Evolutionary conservation across 768 basidiomycete genomes (phyloP).

Genomic region (Pulveroboletus sp.): DNA sequence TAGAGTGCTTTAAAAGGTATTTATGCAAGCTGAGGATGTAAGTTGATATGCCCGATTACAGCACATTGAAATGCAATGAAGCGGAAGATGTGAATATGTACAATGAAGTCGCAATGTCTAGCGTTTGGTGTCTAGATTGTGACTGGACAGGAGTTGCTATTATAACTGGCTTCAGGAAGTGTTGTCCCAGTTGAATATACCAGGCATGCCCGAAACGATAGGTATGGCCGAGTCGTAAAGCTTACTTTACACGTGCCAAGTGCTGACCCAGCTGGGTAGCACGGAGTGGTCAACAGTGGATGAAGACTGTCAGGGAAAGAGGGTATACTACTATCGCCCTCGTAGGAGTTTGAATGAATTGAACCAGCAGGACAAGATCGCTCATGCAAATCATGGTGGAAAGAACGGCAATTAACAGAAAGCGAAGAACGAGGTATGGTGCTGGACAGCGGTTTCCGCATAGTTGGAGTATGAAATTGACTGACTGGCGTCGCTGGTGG

Average conservation of each 20-base stretch:
- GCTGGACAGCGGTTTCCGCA: constrained; percentile 6
- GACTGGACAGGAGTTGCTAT: background rate
- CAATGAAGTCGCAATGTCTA: constrained; percentile 11
- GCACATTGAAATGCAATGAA: constrained; percentile 10
- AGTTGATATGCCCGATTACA: constrained; percentile 11
- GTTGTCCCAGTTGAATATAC: constrained; percentile 7
- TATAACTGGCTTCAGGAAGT: constrained; percentile 6
- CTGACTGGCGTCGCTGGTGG: constrained; percentile 6
- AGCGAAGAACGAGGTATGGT: constrained; percentile 12
- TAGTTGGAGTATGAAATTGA: constrained; percentile 16
- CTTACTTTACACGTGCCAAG: constrained; percentile 4
- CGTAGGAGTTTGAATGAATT: constrained; percentile 7
- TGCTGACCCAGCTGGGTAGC: constrained; percentile 20
- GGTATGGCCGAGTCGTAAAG: constrained; percentile 6
- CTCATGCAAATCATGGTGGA: constrained; percentile 3
- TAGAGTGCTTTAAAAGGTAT: constrained; percentile 16
- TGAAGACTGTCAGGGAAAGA: constrained; percentile 11
- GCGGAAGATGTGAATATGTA: constrained; percentile 16
- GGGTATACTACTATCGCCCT: constrained; percentile 5
- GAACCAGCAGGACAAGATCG: constrained; percentile 22
- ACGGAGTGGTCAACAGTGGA: background rate
- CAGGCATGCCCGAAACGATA: constrained; percentile 15
- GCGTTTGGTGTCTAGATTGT: constrained; percentile 1
- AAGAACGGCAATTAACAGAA: constrained; percentile 7
- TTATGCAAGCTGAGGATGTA: constrained; percentile 11